Base-by-base conservation (phyloP, 1,284 basidiomycete species). In the Sphaerobolus stellatus region DNA sequence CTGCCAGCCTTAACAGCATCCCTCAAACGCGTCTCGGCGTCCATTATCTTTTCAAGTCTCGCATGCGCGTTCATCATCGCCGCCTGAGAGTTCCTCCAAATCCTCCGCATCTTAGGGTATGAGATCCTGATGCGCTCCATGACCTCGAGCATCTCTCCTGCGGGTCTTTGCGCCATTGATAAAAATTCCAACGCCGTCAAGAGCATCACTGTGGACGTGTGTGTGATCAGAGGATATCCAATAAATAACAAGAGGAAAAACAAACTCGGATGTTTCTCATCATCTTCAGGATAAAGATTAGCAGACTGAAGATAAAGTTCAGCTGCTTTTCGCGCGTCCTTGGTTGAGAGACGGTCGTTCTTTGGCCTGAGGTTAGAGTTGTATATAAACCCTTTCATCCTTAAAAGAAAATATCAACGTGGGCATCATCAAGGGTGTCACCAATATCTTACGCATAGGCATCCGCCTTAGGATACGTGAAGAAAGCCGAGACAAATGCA, bases 211-310 rank as follows among this genome's bases (percentile, higher is more conserved):
- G 41, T 22, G 38, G 38, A 50, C n/a, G n/a, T n/a, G n/a, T n/a
- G n/a, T n/a, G n/a, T n/a, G n/a, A n/a, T n/a, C n/a, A n/a, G n/a
- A n/a, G n/a, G n/a, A n/a, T n/a, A n/a, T n/a, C n/a, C n/a, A n/a
- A n/a, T n/a, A n/a, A n/a, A n/a, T n/a, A n/a, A n/a, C n/a, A n/a
- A n/a, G 7, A 38, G n/a, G 36, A 5, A 38, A 38, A 5, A 38
- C 36, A 7, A 16, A 38, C 36, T n/a, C n/a, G n/a, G 22, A 49
- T 67, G 63, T 5, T 58, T 20, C 34, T 70, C 65, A 47, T 71
- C 70, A 50, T 70, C 70, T 46, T 62, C 50, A 1, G 69, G 63
- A 50, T 59, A 65, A 24, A 25, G 54, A 16, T 56, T 48, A 3
- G 65, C 64, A 5, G 69, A 66, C 5, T 61, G 44, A 8, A 59